phyloP scores from a whole-genome alignment of 768 basidiomycete species.

The Galerina sulciceps region DNA sequence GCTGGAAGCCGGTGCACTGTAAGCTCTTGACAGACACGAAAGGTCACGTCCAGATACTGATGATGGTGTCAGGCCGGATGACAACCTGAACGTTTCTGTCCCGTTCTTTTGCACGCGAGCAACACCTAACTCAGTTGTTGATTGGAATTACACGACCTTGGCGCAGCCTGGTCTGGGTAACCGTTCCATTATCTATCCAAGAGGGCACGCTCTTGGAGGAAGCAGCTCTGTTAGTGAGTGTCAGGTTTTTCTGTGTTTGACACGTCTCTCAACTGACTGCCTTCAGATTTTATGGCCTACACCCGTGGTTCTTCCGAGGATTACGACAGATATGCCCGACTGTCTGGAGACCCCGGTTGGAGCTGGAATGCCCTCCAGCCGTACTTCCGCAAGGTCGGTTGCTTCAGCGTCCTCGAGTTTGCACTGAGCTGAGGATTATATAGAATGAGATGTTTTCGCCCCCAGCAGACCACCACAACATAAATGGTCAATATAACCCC shows the following conservation, averaged over 20 bases:
- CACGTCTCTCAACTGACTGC: not conserved
- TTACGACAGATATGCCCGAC: constrained; percentile 25
- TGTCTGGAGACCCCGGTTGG: constrained; percentile 40
- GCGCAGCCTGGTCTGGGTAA: not conserved
- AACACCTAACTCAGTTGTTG: too few species aligned
- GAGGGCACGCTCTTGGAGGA: constrained; percentile 25
- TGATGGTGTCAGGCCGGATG: too few species aligned
- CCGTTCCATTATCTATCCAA: not conserved
- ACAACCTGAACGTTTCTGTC: too few species aligned
- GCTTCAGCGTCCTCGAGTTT: not conserved
- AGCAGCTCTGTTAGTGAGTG: constrained; percentile 19
- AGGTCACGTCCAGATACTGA: too few species aligned
- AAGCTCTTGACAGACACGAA: too few species aligned
- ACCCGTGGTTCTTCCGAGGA: constrained; percentile 37
- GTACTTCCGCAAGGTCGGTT: constrained; percentile 32
- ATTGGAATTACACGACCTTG: not conserved
- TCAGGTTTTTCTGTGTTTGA: not conserved
- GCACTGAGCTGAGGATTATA: not conserved
- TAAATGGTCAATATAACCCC: constrained; percentile 39
- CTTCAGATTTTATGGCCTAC: constrained; percentile 35
- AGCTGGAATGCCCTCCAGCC: constrained; percentile 34
- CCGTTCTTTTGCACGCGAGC: too few species aligned
- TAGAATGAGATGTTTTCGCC: constrained; percentile 41
- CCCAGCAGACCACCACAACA: constrained; percentile 43
- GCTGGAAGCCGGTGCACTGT: too few species aligned